phyloP scores from a whole-genome alignment of 257 asterid species.

The Petrea volubilis region DNA sequence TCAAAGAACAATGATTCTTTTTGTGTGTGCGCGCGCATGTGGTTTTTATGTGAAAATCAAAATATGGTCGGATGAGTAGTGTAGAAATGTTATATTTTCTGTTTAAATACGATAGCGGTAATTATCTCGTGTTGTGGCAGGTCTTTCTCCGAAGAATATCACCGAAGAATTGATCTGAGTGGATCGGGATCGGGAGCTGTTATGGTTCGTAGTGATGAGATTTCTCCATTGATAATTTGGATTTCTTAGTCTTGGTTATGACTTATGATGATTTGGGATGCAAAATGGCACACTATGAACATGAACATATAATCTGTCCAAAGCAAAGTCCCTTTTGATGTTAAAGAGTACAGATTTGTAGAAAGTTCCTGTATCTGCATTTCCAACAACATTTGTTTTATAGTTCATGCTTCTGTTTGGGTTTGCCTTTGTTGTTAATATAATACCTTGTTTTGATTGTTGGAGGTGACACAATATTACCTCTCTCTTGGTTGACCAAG shows the following conservation, averaged over 20 bases:
- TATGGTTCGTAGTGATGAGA: neutral
- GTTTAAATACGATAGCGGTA: neutral
- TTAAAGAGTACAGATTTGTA: too few species aligned
- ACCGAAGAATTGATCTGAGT: neutral
- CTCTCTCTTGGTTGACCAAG: too few species aligned
- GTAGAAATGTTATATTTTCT: too few species aligned
- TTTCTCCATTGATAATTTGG: neutral
- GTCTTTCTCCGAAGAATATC: neutral
- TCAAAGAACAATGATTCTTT: too few species aligned
- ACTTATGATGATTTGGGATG: neutral
- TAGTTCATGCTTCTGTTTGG: neutral
- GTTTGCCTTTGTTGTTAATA: too few species aligned
- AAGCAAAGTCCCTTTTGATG: neutral
- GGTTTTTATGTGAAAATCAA: too few species aligned
- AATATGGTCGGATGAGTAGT: too few species aligned
- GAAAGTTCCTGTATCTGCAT: neutral
- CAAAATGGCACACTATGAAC: neutral
- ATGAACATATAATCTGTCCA: neutral
- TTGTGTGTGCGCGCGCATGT: too few species aligned
- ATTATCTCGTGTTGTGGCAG: conserved; percentile 1
- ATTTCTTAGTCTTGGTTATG: neutral
- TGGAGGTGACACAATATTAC: too few species aligned
- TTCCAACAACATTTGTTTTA: neutral
- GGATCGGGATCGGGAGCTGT: neutral
- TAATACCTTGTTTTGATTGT: too few species aligned